Conservation (phyloP, 75 land plant genomes). For the Chamaecyparis obtusa region DNA sequence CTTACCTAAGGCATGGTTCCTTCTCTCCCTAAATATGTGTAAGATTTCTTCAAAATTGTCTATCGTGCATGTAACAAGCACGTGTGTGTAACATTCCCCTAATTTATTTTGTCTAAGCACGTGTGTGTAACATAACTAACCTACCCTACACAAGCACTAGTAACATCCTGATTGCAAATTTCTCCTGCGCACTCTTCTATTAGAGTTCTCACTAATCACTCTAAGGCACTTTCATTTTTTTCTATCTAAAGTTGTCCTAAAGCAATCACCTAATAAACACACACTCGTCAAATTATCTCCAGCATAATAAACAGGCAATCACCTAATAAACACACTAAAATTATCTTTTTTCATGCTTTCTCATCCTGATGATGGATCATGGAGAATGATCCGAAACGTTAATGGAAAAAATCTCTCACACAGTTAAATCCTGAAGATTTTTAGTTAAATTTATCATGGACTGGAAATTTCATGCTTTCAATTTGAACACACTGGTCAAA, state of each 20-base stretch:
- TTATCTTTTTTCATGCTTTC: too few species aligned
- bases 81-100: neutral
- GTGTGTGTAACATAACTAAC: neutral
- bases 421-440: too few species aligned
- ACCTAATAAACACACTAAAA: neutral
- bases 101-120: neutral
- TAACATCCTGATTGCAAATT: neutral
- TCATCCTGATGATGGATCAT: too few species aligned
- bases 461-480: too few species aligned
- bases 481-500: too few species aligned
- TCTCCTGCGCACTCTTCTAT: neutral
- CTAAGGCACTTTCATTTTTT: neutral
- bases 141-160: neutral
- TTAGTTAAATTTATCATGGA: too few species aligned
- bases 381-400: too few species aligned
- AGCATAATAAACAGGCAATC: neutral
- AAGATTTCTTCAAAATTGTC: neutral
- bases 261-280: neutral
- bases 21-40: too few species aligned
- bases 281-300: neutral
- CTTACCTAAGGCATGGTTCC: too few species aligned
- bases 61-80: neutral
- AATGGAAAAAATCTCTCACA: too few species aligned
- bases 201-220: neutral
- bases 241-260: neutral